Percentiles rank a stretch among this genome's conserved stretches.
Evolutionary conservation across 768 basidiomycete genomes (phyloP).

Genomic region (Lactarius trivialis): DNA sequence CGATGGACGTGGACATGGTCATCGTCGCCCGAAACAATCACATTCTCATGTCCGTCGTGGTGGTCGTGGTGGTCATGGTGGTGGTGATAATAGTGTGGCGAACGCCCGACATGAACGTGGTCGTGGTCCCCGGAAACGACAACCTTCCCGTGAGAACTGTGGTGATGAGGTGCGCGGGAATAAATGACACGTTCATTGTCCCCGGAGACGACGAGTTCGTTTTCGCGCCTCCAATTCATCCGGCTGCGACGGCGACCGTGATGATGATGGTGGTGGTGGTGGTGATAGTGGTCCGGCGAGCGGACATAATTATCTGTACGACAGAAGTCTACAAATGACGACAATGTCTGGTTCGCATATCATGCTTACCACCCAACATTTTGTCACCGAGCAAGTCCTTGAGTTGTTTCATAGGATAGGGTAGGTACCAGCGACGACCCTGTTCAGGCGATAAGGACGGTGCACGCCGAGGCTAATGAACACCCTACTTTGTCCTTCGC

Average conservation of each 20-base stretch:
- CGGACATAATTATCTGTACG: conserved; percentile 9
- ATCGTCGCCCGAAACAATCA: conserved; percentile 22
- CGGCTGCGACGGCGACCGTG: not conserved
- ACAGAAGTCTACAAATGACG: not conserved
- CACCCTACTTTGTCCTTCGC: conserved; percentile 9
- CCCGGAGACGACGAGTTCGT: not conserved
- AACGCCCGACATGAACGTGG: conserved; percentile 14
- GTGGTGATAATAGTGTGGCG: not conserved
- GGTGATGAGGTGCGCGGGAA: conserved; percentile 6
- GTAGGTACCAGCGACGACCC: conserved; percentile 23
- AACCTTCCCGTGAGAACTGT: not conserved
- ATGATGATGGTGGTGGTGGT: conserved; percentile 16
- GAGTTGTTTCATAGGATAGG: conserved; percentile 22
- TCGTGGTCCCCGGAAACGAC: conserved; percentile 8
- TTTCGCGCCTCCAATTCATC: not conserved
- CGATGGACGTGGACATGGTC: conserved; percentile 23
- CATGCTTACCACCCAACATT: not conserved
- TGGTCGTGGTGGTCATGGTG: not conserved
- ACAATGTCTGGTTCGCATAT: not conserved
- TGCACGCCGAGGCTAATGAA: not conserved
- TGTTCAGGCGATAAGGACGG: not conserved
- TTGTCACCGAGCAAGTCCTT: conserved; percentile 20
- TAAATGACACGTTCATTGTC: not conserved
- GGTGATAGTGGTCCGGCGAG: conserved; percentile 3
- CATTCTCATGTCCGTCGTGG: conserved; percentile 10